These are phyloP conservation scores for Fomitiporia mediterranea DNA, from an alignment of 1,284 basidiomycete genomes.

Conservation along the genomic window DNA sequence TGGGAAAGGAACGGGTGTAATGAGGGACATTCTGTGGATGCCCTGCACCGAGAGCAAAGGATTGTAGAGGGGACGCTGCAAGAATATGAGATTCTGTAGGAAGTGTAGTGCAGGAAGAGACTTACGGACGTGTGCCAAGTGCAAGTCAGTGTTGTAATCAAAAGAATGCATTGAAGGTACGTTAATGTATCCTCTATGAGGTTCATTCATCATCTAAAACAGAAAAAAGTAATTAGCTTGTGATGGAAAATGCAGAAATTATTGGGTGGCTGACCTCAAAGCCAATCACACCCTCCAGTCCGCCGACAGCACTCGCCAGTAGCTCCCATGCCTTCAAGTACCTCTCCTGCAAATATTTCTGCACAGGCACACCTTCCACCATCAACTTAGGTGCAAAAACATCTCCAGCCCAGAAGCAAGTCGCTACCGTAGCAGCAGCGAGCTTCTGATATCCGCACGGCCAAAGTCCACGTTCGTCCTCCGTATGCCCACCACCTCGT, in stretches of 20 bases:
- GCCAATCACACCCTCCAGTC: slow-evolving; percentile 78
- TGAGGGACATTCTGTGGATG: slow-evolving; percentile 67
- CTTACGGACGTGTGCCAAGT: slow-evolving; percentile 79
- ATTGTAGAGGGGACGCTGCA: slow-evolving; percentile 75
- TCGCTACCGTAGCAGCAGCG: slow-evolving; percentile 83
- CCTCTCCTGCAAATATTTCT: slow-evolving; percentile 78
- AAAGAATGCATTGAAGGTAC: slow-evolving; percentile 80
- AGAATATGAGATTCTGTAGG: background rate
- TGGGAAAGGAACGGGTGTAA: slow-evolving; percentile 81
- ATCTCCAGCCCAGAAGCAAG: slow-evolving; percentile 88
- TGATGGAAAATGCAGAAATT: background rate
- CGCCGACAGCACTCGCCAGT: slow-evolving; percentile 66
- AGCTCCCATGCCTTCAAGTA: slow-evolving; percentile 78
- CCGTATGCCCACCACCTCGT: slow-evolving; percentile 63
- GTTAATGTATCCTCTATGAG: slow-evolving; percentile 89
- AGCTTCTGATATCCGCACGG: slow-evolving; percentile 90
- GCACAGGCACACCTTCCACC: slow-evolving; percentile 63
- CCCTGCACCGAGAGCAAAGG: slow-evolving; percentile 80
- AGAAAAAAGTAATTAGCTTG: background rate
- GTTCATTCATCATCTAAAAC: slow-evolving; percentile 87
- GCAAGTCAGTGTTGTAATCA: slow-evolving; percentile 93
- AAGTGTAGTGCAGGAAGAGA: slow-evolving; percentile 21
- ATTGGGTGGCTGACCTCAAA: slow-evolving; percentile 63
- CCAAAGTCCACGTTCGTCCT: slow-evolving; percentile 80
- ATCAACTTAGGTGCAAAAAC: slow-evolving; percentile 74